Percentiles rank a stretch among this genome's conserved stretches.
phyloP scores from a whole-genome alignment of 176 grass and related monocot species.

The Cymbopogon citratus region DNA sequence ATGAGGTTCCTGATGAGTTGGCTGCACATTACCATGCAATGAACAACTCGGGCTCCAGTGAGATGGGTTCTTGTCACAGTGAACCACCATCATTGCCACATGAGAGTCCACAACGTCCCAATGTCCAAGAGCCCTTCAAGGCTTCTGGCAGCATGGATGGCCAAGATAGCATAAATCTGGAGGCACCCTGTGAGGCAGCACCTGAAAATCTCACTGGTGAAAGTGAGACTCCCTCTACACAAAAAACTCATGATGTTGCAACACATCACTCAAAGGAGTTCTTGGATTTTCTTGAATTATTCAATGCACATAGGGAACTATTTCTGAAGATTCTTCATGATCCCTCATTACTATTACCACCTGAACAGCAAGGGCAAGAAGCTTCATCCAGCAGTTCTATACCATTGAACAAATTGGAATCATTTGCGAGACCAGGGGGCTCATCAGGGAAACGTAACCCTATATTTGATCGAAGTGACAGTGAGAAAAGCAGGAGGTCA shows the following conservation, averaged over 20 bases:
- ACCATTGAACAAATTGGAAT: slow-evolving; percentile 30
- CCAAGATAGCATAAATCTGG: slow-evolving; percentile 20
- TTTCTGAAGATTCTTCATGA: slow-evolving; percentile 68
- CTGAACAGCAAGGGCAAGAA: slow-evolving; percentile 37
- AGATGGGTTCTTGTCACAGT: slow-evolving; percentile 21
- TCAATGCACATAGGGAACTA: slow-evolving; percentile 56
- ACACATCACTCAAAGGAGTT: slow-evolving; percentile 59
- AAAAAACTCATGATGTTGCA: slow-evolving; percentile 19
- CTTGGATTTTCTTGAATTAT: slow-evolving; percentile 51
- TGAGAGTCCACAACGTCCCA: background rate
- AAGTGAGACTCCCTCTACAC: slow-evolving; percentile 17
- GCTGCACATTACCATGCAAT: slow-evolving; percentile 25
- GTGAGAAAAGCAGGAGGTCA: slow-evolving; percentile 12
- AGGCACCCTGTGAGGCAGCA: slow-evolving; percentile 12
- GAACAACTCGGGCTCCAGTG: slow-evolving; percentile 13
- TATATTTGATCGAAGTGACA: slow-evolving; percentile 48
- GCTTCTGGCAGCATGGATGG: slow-evolving; percentile 6
- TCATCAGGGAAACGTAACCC: slow-evolving; percentile 41
- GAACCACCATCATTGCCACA: background rate
- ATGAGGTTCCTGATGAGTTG: slow-evolving; percentile 38
- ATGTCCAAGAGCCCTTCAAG: background rate
- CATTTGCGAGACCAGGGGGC: slow-evolving; percentile 38
- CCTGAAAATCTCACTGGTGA: background rate
- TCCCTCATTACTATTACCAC: slow-evolving; percentile 38
- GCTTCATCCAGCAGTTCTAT: slow-evolving; percentile 30